Percentiles rank a stretch among this genome's conserved stretches.
phyloP scores from a whole-genome alignment of 2,329 filamentous ascomycete genomes.

The Ceratocystis colombiana region DNA sequence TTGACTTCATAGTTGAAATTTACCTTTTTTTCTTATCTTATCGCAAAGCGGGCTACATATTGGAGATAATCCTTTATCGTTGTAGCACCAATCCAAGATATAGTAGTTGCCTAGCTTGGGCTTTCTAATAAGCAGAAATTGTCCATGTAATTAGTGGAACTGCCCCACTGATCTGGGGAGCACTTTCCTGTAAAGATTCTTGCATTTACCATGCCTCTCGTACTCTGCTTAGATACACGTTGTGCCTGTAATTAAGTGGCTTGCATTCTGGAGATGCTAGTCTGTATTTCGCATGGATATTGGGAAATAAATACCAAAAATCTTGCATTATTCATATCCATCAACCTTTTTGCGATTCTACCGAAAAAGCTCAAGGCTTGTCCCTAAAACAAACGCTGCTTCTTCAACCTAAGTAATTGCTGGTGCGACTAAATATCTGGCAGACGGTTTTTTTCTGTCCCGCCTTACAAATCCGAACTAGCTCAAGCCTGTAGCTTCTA shows the following conservation, averaged over 20 bases:
- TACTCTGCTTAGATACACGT: neutral
- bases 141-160: neutral
- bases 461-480: constrained; percentile 6
- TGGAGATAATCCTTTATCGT: neutral
- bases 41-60: constrained; percentile 12
- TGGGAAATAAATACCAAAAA: too few relatives aligned
- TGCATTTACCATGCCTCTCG: neutral
- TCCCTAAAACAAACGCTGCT: neutral
- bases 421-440: neutral
- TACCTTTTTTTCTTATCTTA: constrained; percentile 23
- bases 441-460: neutral
- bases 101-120: neutral
- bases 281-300: too few relatives aligned
- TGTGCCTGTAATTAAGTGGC: too few relatives aligned
- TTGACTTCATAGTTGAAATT: neutral
- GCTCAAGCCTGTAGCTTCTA: constrained; percentile 3
- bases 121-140: constrained; percentile 8
- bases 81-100: neutral
- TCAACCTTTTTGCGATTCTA: too few relatives aligned
- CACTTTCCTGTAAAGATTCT: too few relatives aligned
- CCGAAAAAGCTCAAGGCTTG: neutral
- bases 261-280: too few relatives aligned
- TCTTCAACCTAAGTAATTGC: too few relatives aligned
- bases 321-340: too few relatives aligned
- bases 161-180: neutral